Base-by-base conservation (phyloP, 2,329 filamentous ascomycete genomes). In the Paraconiothyrium sp. region DNA sequence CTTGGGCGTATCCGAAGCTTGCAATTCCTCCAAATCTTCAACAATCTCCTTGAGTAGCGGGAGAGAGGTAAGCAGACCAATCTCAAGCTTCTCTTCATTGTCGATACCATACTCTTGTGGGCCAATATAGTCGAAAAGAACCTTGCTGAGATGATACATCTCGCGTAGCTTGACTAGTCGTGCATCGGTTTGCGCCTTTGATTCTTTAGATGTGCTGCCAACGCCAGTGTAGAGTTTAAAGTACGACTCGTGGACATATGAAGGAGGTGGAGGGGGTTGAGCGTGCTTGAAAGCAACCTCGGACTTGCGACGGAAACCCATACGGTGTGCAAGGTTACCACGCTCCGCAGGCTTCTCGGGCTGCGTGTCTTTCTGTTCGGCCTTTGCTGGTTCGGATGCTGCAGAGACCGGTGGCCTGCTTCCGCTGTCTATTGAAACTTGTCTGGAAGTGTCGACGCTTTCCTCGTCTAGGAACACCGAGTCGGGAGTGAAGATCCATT, bases 101-200 rank as follows among this genome's bases (percentile, higher is more conserved):
- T 92, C 93, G 68, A 99, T 99, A 57, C 95, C 95, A 74, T 99
- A 99, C 79, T 99, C 95, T 73, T 99, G 95, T 0, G 95, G 95
- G 58, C 95, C 97, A 72, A 99, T 97, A 77, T 97, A 99, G 79
- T 99, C 95, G 73, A 99, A 99, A 14, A 99, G 83, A 13, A 98
- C 90, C 80, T 99, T 99, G 59, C 93, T 92, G 50, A 97, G 85
- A 70, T 92, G 92, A 80, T 98, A 99, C 58, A 99, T 84, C 78
- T 99, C 94, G 64, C 95, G 89, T 47, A 99, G 85, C 64, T 95
- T 95, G 68, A 94, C 91, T 13, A 98, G 89, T 6, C 93, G 88
- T 34, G 89, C 90, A 73, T 98, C 94, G 16, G 90, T 86, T 81
- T 96, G 97, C 14, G 89, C 88, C 75, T 92, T 92, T 9, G 88